Conservation (phyloP, 2,329 filamentous ascomycete genomes). For the Aspergillus pseudonomiae region DNA sequence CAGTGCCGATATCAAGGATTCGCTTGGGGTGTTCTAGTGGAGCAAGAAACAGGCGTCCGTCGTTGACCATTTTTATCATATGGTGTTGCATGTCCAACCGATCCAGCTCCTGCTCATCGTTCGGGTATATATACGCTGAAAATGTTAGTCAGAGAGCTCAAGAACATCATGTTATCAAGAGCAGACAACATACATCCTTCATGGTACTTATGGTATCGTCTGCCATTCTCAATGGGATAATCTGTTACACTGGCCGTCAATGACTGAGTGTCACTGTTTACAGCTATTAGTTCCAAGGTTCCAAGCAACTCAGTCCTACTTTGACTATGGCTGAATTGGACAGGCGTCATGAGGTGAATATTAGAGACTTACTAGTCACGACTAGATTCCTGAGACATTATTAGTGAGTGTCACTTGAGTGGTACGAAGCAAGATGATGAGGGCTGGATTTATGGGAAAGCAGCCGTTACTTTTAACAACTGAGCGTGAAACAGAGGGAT, state of each 20-base stretch:
- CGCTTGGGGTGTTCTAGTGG: slow-evolving; percentile 50
- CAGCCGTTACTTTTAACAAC: slow-evolving; percentile 2
- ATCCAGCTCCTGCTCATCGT: slow-evolving; percentile 59
- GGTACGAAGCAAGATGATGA: background rate
- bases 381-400: slow-evolving; percentile 27
- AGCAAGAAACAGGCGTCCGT: slow-evolving; percentile 50
- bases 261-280: slow-evolving; percentile 45
- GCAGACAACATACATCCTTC: slow-evolving; percentile 41
- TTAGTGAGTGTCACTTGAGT: slow-evolving; percentile 20
- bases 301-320: background rate
- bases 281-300: background rate
- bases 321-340: background rate
- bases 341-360: background rate
- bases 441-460: background rate
- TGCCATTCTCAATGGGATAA: slow-evolving; percentile 46
- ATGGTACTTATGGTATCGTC: slow-evolving; percentile 50
- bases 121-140: slow-evolving; percentile 50
- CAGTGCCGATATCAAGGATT: slow-evolving; percentile 62
- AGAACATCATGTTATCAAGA: background rate
- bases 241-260: slow-evolving; percentile 48
- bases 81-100: slow-evolving; percentile 60
- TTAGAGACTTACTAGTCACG: slow-evolving; percentile 30
- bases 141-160: slow-evolving; percentile 19
- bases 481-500: background rate
- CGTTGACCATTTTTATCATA: slow-evolving; percentile 53